phyloP scores from a whole-genome alignment of 1,139 yeast species.

The Saccharomyces pastorianus region DNA sequence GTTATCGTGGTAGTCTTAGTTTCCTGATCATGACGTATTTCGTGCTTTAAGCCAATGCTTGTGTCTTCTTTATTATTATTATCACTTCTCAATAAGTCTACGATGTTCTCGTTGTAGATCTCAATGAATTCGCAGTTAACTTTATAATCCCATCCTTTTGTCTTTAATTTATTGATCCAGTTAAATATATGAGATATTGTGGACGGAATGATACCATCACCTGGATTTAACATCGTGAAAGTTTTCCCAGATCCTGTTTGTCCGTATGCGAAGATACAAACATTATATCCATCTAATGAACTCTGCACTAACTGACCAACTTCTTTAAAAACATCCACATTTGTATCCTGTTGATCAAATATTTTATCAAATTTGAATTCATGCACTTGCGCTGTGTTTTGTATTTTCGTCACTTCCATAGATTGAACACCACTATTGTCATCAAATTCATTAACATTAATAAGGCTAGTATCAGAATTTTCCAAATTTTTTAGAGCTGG shows the following conservation, averaged over 20 bases:
- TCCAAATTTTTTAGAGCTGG: conserved; percentile 38
- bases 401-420: conserved; percentile 25
- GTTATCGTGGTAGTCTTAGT: conserved; percentile 49
- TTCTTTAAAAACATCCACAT: conserved; percentile 68
- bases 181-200: conserved; percentile 68
- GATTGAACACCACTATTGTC: conserved; percentile 40
- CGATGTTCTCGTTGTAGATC: conserved; percentile 75
- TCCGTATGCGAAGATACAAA: conserved; percentile 93
- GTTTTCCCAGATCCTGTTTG: conserved; percentile 98
- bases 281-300: conserved; percentile 83
- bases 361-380: conserved; percentile 70
- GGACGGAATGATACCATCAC: conserved; percentile 75
- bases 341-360: conserved; percentile 48
- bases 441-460: conserved; percentile 43
- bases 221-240: conserved; percentile 69
- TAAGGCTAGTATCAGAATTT: conserved; percentile 31
- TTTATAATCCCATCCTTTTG: conserved; percentile 58
- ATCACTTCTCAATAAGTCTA: conserved; percentile 49
- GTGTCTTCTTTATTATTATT: conserved; percentile 24
- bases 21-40: conserved; percentile 63
- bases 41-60: conserved; percentile 40
- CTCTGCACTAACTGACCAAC: conserved; percentile 83
- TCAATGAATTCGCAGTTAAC: conserved; percentile 77
- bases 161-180: conserved; percentile 43
- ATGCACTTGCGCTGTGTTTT: conserved; percentile 26